These are phyloP conservation scores for Thalassiosira mediterranea DNA, from an alignment of 352 stramenopile species.

Conservation along the genomic window DNA sequence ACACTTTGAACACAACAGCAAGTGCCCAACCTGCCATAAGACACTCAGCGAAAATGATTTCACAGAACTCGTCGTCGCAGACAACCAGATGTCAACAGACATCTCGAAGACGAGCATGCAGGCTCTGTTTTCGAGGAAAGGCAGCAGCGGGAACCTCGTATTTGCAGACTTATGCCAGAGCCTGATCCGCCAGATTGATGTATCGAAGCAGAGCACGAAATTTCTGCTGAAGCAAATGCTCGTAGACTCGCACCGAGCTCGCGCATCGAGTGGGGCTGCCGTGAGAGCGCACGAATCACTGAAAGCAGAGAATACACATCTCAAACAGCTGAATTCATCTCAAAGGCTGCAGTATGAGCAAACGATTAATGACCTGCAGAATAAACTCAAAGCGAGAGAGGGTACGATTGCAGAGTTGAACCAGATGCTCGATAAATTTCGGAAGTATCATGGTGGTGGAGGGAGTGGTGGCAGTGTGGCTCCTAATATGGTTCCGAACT, in stretches of 20 bases:
- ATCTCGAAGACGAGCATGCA: slow-evolving; percentile 62
- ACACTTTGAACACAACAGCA: slow-evolving; percentile 69
- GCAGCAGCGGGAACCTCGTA: slow-evolving; percentile 37
- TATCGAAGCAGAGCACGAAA: slow-evolving; percentile 57
- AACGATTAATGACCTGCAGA: slow-evolving; percentile 61
- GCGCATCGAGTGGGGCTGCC: slow-evolving; percentile 26
- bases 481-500: slow-evolving; percentile 38
- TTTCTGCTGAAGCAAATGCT: slow-evolving; percentile 80
- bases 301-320: slow-evolving; percentile 52
- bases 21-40: slow-evolving; percentile 68
- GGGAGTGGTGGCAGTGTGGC: slow-evolving; percentile 10
- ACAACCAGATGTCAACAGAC: slow-evolving; percentile 44
- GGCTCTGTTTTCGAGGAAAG: slow-evolving; percentile 70
- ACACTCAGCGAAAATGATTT: slow-evolving; percentile 75
- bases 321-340: slow-evolving; percentile 62
- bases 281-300: slow-evolving; percentile 42
- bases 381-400: slow-evolving; percentile 60
- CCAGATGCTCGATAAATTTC: slow-evolving; percentile 69
- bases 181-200: slow-evolving; percentile 60
- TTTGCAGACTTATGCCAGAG: slow-evolving; percentile 67
- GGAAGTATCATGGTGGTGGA: slow-evolving; percentile 42
- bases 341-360: slow-evolving; percentile 65
- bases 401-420: slow-evolving; percentile 49
- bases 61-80: slow-evolving; percentile 72
- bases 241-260: slow-evolving; percentile 48